These are phyloP conservation scores for Torulaspora franciscae DNA, from an alignment of 805 yeast species.

Conservation along the genomic window DNA sequence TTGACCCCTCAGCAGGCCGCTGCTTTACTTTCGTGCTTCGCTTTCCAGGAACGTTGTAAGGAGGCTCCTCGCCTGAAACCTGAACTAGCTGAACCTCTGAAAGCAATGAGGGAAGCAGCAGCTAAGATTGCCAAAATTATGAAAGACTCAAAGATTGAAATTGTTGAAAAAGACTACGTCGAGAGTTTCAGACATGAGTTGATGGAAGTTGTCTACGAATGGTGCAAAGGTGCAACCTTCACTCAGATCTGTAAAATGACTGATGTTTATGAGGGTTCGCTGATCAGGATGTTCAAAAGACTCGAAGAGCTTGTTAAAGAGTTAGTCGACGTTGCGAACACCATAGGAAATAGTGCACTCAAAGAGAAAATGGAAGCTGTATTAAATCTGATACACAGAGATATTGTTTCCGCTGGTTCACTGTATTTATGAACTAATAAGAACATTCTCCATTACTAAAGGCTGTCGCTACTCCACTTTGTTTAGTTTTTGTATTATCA, in stretches of 20 bases:
- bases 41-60: slow-evolving; percentile 92
- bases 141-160: slow-evolving; percentile 83
- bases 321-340: slow-evolving; percentile 83
- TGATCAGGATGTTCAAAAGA: slow-evolving; percentile 91
- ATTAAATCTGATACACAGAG: slow-evolving; percentile 83
- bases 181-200: slow-evolving; percentile 87
- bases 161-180: slow-evolving; percentile 87
- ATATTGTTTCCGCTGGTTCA: slow-evolving; percentile 94
- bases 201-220: slow-evolving; percentile 93
- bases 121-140: slow-evolving; percentile 81
- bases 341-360: slow-evolving; percentile 84
- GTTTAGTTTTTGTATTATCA: neutral
- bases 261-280: slow-evolving; percentile 94
- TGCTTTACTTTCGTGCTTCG: slow-evolving; percentile 87
- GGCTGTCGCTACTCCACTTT: neutral
- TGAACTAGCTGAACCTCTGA: slow-evolving; percentile 87
- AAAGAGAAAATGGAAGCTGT: slow-evolving; percentile 87
- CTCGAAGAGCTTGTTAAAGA: slow-evolving; percentile 91
- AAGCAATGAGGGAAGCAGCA: slow-evolving; percentile 88
- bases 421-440: slow-evolving; percentile 51
- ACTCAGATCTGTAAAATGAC: slow-evolving; percentile 98
- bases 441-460: too few relatives aligned
- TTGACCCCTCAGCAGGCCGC: slow-evolving; percentile 87
- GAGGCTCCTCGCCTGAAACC: slow-evolving; percentile 82
- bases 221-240: slow-evolving; percentile 96